Percentiles rank a stretch among this genome's conserved stretches.
phyloP scores from a whole-genome alignment of 2,329 filamentous ascomycete genomes.

The Diaporthe vaccinii region DNA sequence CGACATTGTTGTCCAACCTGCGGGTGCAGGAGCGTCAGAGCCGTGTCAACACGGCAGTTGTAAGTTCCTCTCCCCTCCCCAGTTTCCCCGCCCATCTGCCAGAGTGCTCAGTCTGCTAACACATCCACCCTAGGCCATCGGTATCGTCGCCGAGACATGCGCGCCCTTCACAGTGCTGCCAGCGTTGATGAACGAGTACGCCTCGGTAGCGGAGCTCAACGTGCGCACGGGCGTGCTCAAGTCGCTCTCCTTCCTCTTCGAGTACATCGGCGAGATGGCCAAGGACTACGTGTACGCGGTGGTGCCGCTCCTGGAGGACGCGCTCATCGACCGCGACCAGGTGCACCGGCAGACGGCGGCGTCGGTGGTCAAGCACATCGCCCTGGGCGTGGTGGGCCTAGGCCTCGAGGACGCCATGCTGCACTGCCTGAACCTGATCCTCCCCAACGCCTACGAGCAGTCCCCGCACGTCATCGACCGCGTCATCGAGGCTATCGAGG shows the following conservation, averaged over 20 bases:
- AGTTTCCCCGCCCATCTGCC: too few species aligned
- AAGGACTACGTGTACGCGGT: slow-evolving; percentile 99
- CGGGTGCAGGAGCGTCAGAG: slow-evolving; percentile 98
- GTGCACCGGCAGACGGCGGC: slow-evolving; percentile 98
- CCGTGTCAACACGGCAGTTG: slow-evolving; percentile 95
- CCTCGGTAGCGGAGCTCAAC: slow-evolving; percentile 93
- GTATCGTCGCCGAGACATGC: slow-evolving; percentile 98
- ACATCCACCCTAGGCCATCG: slow-evolving; percentile 73
- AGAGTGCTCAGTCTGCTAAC: slow-evolving; percentile 19
- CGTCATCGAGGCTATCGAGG: slow-evolving; percentile 97
- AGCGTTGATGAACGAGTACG: slow-evolving; percentile 98
- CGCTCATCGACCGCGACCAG: slow-evolving; percentile 96
- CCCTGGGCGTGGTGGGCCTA: slow-evolving; percentile 95
- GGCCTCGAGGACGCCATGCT: slow-evolving; percentile 99
- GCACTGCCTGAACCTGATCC: slow-evolving; percentile 94
- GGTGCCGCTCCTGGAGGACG: slow-evolving; percentile 94
- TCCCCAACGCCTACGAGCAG: slow-evolving; percentile 97
- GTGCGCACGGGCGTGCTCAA: slow-evolving; percentile 99
- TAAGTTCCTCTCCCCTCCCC: slow-evolving; percentile 8
- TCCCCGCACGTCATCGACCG: slow-evolving; percentile 98
- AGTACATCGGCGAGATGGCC: slow-evolving; percentile 99
- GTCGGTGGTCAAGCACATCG: slow-evolving; percentile 97
- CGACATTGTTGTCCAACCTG: slow-evolving; percentile 95
- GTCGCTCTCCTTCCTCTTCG: slow-evolving; percentile 95
- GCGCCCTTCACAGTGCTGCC: slow-evolving; percentile 99